These are phyloP conservation scores for Rhizopus arrhizus DNA, from an alignment of 371 early-diverging fungal genomes.

Conservation along the genomic window DNA sequence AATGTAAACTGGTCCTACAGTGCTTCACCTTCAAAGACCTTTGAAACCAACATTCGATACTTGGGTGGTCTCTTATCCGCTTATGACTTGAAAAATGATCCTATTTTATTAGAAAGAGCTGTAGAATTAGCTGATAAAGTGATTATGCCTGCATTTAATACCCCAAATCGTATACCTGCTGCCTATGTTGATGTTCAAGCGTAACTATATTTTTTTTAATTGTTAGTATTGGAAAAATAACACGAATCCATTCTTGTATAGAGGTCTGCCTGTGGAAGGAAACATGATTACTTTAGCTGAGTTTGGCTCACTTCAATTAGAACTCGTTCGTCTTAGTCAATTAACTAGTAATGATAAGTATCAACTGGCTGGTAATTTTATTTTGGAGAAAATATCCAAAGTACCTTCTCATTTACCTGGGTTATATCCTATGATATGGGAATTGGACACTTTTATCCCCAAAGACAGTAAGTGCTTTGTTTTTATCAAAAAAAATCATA, in stretches of 20 bases:
- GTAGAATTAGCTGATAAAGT: slow-evolving; percentile 38
- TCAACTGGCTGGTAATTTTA: slow-evolving; percentile 63
- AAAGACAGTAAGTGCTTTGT: slow-evolving; percentile 43
- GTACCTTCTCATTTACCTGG: slow-evolving; percentile 62
- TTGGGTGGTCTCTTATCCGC: slow-evolving; percentile 76
- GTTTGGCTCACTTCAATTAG: slow-evolving; percentile 86
- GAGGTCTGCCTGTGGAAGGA: slow-evolving; percentile 26
- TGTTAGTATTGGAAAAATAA: neutral
- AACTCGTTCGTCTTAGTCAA: slow-evolving; percentile 80
- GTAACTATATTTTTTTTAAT: slow-evolving; percentile 17
- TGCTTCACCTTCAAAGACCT: slow-evolving; percentile 47
- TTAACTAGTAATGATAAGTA: slow-evolving; percentile 74
- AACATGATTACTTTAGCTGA: slow-evolving; percentile 73
- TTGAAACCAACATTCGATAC: slow-evolving; percentile 80
- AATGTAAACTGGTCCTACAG: slow-evolving; percentile 39
- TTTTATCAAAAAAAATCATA: neutral
- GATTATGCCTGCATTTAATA: slow-evolving; percentile 50
- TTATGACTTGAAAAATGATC: slow-evolving; percentile 62
- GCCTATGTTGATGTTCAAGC: slow-evolving; percentile 63
- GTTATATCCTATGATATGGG: slow-evolving; percentile 69
- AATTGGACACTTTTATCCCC: slow-evolving; percentile 35
- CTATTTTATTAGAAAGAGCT: slow-evolving; percentile 56
- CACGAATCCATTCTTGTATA: neutral
- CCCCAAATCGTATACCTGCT: slow-evolving; percentile 76
- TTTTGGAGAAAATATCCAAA: slow-evolving; percentile 61